Evolutionary conservation across 2,329 filamentous ascomycete genomes (phyloP), one percentile per base, ranked within the genome.

Genomic region (Pseudodiploospora longispora): DNA sequence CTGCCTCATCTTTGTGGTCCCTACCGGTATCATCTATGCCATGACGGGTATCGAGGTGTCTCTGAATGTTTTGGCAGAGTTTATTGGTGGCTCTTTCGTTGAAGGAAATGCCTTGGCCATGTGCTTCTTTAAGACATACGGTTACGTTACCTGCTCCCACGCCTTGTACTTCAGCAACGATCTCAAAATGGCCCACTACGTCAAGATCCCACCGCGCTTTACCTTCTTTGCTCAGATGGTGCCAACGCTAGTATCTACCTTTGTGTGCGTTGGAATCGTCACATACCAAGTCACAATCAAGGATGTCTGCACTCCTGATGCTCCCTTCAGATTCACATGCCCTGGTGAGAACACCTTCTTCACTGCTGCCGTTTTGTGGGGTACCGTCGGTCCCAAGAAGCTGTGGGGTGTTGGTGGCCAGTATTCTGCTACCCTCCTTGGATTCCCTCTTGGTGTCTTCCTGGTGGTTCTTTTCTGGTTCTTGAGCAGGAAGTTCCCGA

Each of bases 1-100:
- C 4, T 66, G 64, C 34, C 47, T 70, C 6, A 47, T 72, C 19
- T 66, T 73, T 36, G 60, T 71, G 10, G 52, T 73, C 0, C 70
- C 69, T 0, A 56, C 68, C 4, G 70, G 70, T 4, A 68, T 73
- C 34, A 63, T 71, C 40, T 55, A 58, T 27, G 61, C 68, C 29
- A 72, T 66, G 34, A 74, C 68, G 0, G 67, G 66, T 1, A 57
- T 65, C 12, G 56, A 65, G 32, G 59, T 67, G 10, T 64, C 61
- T 2, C 57, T 71, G 27, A 71, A 72, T 42, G 69, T 74, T 2
- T 48, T 74, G 6, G 66, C 69, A n/a, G 69, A 72, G 53, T 66
- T 72, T 31, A 68, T 73, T 9, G 69, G 65, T n/a, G 70, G 70
- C 4, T 59, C 61, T 4, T 64, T 63, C 49, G 60, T 65, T 3